Evolutionary conservation across 345 rosid species (phyloP).

Genomic region (Excoecaria agallocha): DNA sequence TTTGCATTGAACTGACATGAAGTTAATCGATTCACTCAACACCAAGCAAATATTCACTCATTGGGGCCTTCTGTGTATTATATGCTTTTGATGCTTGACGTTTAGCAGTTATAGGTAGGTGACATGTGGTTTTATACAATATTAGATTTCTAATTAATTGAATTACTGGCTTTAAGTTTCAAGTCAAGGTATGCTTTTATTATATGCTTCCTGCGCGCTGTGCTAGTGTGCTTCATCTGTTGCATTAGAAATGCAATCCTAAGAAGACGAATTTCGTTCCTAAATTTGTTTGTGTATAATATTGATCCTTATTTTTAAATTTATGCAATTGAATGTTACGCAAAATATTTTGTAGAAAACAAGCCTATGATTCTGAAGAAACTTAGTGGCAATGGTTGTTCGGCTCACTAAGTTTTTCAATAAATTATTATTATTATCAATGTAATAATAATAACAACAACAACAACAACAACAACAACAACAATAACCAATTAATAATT

Average conservation of each 20-base stretch:
- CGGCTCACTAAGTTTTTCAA: too few relatives aligned
- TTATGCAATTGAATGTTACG: not conserved
- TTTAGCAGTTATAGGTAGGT: not conserved
- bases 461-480: too few relatives aligned
- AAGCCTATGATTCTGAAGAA: constrained; percentile 43
- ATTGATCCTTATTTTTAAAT: not conserved
- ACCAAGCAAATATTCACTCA: not conserved
- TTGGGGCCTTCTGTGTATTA: not conserved
- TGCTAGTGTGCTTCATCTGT: too few relatives aligned
- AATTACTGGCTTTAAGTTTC: not conserved
- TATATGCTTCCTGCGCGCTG: too few relatives aligned
- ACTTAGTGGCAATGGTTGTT: too few relatives aligned
- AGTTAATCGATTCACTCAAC: not conserved
- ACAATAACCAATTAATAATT: too few relatives aligned
- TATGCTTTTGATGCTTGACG: not conserved
- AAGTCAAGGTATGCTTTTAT: not conserved
- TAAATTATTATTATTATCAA: too few relatives aligned
- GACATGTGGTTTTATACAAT: not conserved
- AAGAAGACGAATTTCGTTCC: not conserved
- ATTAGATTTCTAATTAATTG: too few relatives aligned
- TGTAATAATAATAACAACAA: too few relatives aligned
- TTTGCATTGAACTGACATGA: not conserved
- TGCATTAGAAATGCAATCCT: not conserved
- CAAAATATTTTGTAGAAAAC: constrained; percentile 38
- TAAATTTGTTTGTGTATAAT: not conserved